Conservation (phyloP, 208 protist genomes). For the Tritrichomonas foetus region DNA sequence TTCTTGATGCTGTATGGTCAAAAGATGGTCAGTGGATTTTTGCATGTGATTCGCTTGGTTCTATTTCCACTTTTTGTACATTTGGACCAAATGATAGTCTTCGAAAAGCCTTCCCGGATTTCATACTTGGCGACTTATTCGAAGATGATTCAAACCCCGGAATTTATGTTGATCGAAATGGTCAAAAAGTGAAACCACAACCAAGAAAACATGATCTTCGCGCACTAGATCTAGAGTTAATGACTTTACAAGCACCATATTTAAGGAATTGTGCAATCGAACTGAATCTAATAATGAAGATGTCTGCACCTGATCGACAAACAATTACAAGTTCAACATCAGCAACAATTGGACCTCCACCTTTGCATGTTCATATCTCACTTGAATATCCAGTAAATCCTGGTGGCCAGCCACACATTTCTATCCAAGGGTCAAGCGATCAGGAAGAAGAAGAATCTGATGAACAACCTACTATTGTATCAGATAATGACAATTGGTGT, state of each 20-base stretch:
- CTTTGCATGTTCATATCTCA: background rate
- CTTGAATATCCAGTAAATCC: constrained; percentile 28
- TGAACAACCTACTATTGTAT: background rate
- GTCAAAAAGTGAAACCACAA: background rate
- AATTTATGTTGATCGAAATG: background rate
- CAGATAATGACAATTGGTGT: background rate
- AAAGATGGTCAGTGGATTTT: background rate
- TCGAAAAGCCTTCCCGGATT: background rate
- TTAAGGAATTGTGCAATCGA: background rate
- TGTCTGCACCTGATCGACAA: background rate
- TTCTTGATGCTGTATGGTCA: background rate
- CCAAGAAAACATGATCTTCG: background rate
- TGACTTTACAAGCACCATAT: background rate
- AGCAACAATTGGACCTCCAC: background rate
- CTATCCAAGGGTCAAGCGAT: background rate
- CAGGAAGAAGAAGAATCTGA: background rate
- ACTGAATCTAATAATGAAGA: background rate
- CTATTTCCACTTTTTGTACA: background rate
- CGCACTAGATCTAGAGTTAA: background rate
- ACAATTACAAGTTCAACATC: background rate
- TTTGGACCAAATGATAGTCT: background rate
- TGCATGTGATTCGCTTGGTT: background rate
- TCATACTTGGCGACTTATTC: background rate
- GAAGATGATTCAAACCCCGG: background rate
- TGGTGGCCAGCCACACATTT: no score